Base-by-base conservation (phyloP, 2,329 filamentous ascomycete genomes). In the Neodidymelliopsis sp. region DNA sequence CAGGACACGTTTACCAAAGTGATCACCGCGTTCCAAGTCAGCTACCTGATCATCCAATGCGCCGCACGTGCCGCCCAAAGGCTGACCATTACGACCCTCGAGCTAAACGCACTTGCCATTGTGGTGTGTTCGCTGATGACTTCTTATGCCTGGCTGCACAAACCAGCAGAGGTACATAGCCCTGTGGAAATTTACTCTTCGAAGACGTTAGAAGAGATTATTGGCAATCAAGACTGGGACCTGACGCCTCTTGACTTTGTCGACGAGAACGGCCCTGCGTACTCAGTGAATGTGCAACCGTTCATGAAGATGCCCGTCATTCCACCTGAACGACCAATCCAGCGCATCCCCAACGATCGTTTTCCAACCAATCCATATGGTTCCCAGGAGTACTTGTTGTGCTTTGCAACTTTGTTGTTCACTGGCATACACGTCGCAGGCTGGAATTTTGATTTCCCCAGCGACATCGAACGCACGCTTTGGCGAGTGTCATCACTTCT, bases 301-400 rank as follows among this genome's bases (percentile, higher is more conserved):
- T 57, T 57, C 46, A 57, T 62, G 48, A 54, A 49, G 15, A 54
- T 59, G 50, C 54, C 54, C 0, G 54, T 58, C 12, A 56, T 53
- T 13, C 53, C 50, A 0, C 11, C 48, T 9, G 41, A 57, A 24
- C 47, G 53, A 6, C 56, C 58, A 2, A 60, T 63, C 11, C 53
- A 56, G 23, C 49, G 54, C 6, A 56, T 60, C 11, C 49, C 54
- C 11, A 56, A 61, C 29, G 43, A 56, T 16, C 34, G 54, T 24
- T 57, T 60, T 28, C 56, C 56, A 2, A 56, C 36, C 7, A 50
- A 61, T 20, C 52, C 54, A 6, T 55, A 59, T 18, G 54, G 49
- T 11, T 7, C 25, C 23, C 56, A 60, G 34, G 57, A 57, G 40
- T 58, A 52, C 20, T 31, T 57, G 1, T 31, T 58, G 4, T 61